These are phyloP conservation scores for Vanrija pseudolonga DNA, from an alignment of 1,284 basidiomycete genomes.

Conservation along the genomic window DNA sequence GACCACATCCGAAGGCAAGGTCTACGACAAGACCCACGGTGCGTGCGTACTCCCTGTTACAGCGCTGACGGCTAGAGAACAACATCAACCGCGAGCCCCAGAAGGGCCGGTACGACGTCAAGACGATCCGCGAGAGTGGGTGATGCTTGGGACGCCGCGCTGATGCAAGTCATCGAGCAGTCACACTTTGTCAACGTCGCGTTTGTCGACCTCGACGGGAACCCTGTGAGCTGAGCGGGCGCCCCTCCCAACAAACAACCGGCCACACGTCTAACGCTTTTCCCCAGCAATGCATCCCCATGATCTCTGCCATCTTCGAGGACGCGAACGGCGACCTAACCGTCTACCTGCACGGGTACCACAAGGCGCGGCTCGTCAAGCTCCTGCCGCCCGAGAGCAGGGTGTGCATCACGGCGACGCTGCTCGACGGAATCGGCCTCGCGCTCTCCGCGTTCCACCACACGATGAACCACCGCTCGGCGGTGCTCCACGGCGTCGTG, in stretches of 20 bases:
- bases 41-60: background rate
- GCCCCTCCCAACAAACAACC: background rate
- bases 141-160: background rate
- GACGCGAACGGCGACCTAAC: background rate
- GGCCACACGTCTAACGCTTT: background rate
- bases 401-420: constrained; percentile 31
- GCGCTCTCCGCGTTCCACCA: constrained; percentile 29
- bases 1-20: background rate
- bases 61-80: constrained; percentile 2
- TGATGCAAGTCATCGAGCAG: constrained; percentile 8
- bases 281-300: constrained; percentile 15
- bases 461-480: constrained; percentile 34
- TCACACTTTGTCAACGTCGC: constrained; percentile 14
- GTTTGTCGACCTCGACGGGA: constrained; percentile 14
- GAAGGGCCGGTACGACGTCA: constrained; percentile 7
- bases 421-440: constrained; percentile 35
- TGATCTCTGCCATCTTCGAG: constrained; percentile 2
- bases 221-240: background rate
- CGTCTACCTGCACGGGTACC: constrained; percentile 21
- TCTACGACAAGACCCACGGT: constrained; percentile 1
- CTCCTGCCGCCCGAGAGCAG: constrained; percentile 24
- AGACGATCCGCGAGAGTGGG: constrained; percentile 5
- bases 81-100: constrained; percentile 5
- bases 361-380: constrained; percentile 27
- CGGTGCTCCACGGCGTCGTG: constrained; percentile 32